Conservation (phyloP, 1,284 basidiomycete species). For the Jaminaea rosea region DNA sequence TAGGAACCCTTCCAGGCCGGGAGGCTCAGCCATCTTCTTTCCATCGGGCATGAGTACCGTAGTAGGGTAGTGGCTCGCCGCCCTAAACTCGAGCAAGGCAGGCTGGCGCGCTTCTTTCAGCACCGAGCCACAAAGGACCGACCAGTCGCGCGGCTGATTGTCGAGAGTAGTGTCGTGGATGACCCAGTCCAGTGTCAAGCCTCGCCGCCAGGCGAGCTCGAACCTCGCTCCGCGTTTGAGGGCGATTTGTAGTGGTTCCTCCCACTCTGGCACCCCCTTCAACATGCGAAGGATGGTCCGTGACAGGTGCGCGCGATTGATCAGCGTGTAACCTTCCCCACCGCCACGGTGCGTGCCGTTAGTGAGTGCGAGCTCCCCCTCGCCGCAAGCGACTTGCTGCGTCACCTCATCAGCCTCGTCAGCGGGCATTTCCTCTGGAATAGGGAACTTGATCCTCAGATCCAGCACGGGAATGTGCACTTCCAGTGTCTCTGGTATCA, state of each 20-base stretch:
- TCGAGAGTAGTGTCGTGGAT: constrained; percentile 61
- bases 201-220: constrained; percentile 66
- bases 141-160: constrained; percentile 60
- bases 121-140: constrained; percentile 63
- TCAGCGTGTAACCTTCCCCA: constrained; percentile 51
- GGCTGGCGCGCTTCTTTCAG: constrained; percentile 56
- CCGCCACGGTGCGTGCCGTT: constrained; percentile 1
- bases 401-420: constrained; percentile 15
- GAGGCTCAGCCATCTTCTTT: constrained; percentile 59
- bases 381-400: not conserved
- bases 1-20: constrained; percentile 68
- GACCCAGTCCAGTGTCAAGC: constrained; percentile 68
- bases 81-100: constrained; percentile 62
- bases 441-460: constrained; percentile 59
- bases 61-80: constrained; percentile 60
- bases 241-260: constrained; percentile 55
- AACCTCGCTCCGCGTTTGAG: constrained; percentile 56
- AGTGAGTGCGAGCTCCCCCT: not conserved
- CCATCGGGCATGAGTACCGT: constrained; percentile 55
- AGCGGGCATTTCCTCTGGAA: constrained; percentile 53
- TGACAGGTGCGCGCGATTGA: constrained; percentile 58
- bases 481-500: constrained; percentile 52
- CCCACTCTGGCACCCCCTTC: constrained; percentile 57
- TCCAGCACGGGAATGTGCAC: constrained; percentile 54
- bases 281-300: constrained; percentile 54